Base-by-base conservation (phyloP, 371 early-diverging fungal genomes). In the Mortierella sp. region DNA sequence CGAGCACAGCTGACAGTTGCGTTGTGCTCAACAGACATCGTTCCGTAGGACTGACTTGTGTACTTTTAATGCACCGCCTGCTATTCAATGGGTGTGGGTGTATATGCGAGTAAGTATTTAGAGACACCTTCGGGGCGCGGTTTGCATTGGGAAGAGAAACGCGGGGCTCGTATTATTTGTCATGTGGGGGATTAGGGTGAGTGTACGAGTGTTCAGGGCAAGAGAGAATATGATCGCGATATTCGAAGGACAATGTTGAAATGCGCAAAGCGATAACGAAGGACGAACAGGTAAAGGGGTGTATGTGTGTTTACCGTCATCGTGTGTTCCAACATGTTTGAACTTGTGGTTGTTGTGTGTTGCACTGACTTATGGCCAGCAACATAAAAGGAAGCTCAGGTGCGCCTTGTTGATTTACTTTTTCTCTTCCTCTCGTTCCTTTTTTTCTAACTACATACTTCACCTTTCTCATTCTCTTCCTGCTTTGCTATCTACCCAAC, bases 151-250 rank as follows among this genome's bases (percentile, higher is more conserved):
- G 14, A 35, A 18, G 63, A 32, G 63, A 63, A 60, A 12, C 12
- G 32, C 32, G 35, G 35, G 63, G 35, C 63, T 32, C 6, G 5
- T 21, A 51, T 63, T 35, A 16, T 63, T 32, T 63, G 35, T 63
- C 63, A 63, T 63, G 63, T 35, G 63, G 32, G 63, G 35, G 27
- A n/a, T 16, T 21, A 4, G 60, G 60, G 38, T 35, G 63, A 29
- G 38, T 35, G 21, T 63, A 18, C 35, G 18, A 27, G 29, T 68
- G 68, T 68, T 68, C 24, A 68, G 56, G 74, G 58, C 74, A 55
- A 55, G 56, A 35, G 27, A 41, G 54, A 74, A 72, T 72, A 27
- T 44, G 0, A 16, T 14, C 16, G 63, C 27, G 32, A 16, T 60
- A 51, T 51, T 21, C 51, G 21, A 51, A 51, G 21, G 51, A 51